Conservation (phyloP, 2,329 filamentous ascomycete genomes). For the Colletotrichum lini region DNA sequence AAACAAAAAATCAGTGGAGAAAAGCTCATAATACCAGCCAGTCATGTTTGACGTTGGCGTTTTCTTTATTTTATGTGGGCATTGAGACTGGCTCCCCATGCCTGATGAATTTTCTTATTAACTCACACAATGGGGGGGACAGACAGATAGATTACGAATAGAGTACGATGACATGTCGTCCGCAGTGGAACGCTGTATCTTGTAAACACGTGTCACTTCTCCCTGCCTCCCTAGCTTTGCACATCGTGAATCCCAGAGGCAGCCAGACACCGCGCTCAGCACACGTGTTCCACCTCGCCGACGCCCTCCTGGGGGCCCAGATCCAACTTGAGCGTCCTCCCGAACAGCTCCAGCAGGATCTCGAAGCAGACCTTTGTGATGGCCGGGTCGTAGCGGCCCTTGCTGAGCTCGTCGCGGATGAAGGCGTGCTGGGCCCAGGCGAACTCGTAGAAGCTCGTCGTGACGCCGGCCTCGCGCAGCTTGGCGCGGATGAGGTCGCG, state of each 20-base stretch:
- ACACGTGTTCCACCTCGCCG: slow-evolving; percentile 79
- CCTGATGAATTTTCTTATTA: slow-evolving; percentile 35
- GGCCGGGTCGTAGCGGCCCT: slow-evolving; percentile 93
- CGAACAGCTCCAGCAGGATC: slow-evolving; percentile 89
- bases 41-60: slow-evolving; percentile 19
- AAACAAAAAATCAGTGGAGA: slow-evolving; percentile 4
- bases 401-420: slow-evolving; percentile 91
- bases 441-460: slow-evolving; percentile 88
- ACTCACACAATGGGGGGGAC: slow-evolving; percentile 15
- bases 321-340: slow-evolving; percentile 82
- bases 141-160: slow-evolving; percentile 40
- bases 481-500: slow-evolving; percentile 88
- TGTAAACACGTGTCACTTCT: slow-evolving; percentile 13
- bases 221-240: too few species aligned
- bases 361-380: slow-evolving; percentile 91
- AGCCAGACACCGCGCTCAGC: slow-evolving; percentile 58
- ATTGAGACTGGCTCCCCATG: slow-evolving; percentile 42
- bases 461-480: slow-evolving; percentile 80
- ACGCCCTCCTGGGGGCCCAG: slow-evolving; percentile 78
- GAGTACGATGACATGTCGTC: slow-evolving; percentile 41
- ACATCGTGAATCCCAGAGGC: neutral
- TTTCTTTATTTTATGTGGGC: slow-evolving; percentile 23
- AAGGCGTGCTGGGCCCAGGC: slow-evolving; percentile 97
- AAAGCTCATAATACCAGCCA: slow-evolving; percentile 31
- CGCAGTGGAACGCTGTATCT: slow-evolving; percentile 45